Percentiles rank a stretch among this genome's conserved stretches.
These are phyloP conservation scores for Entomortierella chlamydospora DNA, from an alignment of 192 early-diverging fungal species.

Conservation along the genomic window DNA sequence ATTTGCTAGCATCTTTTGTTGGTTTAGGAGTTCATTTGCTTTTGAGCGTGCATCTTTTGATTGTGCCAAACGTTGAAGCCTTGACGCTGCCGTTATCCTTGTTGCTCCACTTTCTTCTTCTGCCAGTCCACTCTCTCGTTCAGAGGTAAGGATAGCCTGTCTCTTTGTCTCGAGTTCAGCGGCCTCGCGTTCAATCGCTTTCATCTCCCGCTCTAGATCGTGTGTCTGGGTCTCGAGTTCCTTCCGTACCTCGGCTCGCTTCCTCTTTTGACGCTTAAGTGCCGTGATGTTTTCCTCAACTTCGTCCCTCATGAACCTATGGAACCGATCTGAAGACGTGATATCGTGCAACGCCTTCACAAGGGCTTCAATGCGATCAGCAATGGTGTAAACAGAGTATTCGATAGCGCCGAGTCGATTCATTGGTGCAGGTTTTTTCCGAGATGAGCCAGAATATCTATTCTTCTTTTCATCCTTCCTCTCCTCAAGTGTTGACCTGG, in stretches of 20 bases:
- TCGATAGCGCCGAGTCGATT: constrained; percentile 27
- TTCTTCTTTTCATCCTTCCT: constrained; percentile 45
- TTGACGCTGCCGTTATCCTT: constrained; percentile 17
- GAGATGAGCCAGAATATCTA: constrained; percentile 14
- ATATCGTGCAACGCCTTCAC: constrained; percentile 49
- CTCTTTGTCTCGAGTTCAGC: constrained; percentile 26
- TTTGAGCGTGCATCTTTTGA: constrained; percentile 34
- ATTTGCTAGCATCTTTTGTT: constrained; percentile 28
- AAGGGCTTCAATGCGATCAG: constrained; percentile 40
- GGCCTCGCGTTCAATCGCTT: constrained; percentile 37
- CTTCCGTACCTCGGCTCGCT: constrained; percentile 34
- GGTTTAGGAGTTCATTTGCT: constrained; percentile 28
- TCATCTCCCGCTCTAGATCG: constrained; percentile 44
- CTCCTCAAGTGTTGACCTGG: constrained; percentile 3
- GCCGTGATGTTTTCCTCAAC: constrained; percentile 44
- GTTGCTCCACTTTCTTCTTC: constrained; percentile 11
- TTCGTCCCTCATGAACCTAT: constrained; percentile 45
- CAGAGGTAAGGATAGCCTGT: constrained; percentile 28
- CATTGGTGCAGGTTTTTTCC: constrained; percentile 1
- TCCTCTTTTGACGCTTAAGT: constrained; percentile 41
- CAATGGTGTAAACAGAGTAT: constrained; percentile 31
- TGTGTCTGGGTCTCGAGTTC: constrained; percentile 32
- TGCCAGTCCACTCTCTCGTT: constrained; percentile 18
- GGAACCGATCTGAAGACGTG: constrained; percentile 32
- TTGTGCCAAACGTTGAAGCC: constrained; percentile 33